Base-by-base conservation (phyloP, 2,329 filamentous ascomycete species). In the Stachybotrys echinatus region DNA sequence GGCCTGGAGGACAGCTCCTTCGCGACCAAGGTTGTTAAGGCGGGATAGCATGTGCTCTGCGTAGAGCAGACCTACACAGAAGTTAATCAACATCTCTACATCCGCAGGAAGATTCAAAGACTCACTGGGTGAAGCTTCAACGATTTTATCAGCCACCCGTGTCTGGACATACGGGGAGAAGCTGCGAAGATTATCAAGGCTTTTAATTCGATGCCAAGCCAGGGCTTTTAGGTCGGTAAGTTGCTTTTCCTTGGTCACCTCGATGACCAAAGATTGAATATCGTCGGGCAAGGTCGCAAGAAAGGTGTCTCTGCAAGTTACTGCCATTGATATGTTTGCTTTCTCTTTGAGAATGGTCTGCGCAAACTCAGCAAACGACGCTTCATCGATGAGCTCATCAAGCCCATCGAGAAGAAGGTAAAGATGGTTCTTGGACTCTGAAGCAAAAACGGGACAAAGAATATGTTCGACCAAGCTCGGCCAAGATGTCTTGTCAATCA, bases 11-110 rank as follows among this genome's bases (percentile, higher is more conserved):
- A 68, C 60, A 0, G 65, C 63, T 5, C 61, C 60, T 46, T 70
- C 66, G 0, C 67, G 61, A 2, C 63, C 62, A 1, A 70, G 54
- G 8, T 55, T 51, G 7, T 66, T 58, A 3, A 70, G 51, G 0
- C 63, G 54, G 6, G 52, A 39, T 0, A 72, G 56, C 27, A 69
- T 58, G 17, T 70, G 65, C 19, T 70, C 62, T 0, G 63, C 62
- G 34, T 70, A 71, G 1, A 70, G 56, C 55, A 71, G 61, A 20
- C 61, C 65, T 68, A 39, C n/a, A 8, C 10, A n/a, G n/a, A n/a
- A n/a, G n/a, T n/a, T n/a, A n/a, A n/a, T n/a, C 20, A 12, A n/a
- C 17, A 14, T 39, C 12, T n/a, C 17, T 14, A 17, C 12, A 31
- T 5, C 22, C 31, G n/a, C n/a, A n/a, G n/a, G n/a, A n/a, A n/a